Percentiles rank a stretch among this genome's conserved stretches.
phyloP scores from a whole-genome alignment of 2,329 filamentous ascomycete genomes.

The Tolypocladium album region DNA sequence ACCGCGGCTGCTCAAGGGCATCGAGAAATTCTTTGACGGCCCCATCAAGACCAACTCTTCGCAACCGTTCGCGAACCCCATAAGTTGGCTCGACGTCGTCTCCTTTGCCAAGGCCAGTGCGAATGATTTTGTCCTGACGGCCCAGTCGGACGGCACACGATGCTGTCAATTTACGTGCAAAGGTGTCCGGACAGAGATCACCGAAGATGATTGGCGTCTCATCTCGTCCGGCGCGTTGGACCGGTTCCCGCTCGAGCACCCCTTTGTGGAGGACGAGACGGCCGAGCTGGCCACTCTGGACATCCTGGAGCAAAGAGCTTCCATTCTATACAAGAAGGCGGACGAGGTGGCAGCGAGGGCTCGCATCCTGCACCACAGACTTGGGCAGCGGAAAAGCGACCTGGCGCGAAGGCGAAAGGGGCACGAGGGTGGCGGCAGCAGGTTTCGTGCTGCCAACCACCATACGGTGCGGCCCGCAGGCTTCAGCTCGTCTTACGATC shows the following conservation, averaged over 20 bases:
- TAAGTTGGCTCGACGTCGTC: slow-evolving; percentile 80
- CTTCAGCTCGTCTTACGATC: slow-evolving; percentile 27
- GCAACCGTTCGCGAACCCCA: slow-evolving; percentile 48
- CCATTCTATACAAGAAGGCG: slow-evolving; percentile 67
- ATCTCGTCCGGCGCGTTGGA: slow-evolving; percentile 77
- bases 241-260: slow-evolving; percentile 65
- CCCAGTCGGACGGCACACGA: slow-evolving; percentile 55
- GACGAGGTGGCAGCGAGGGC: slow-evolving; percentile 57
- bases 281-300: slow-evolving; percentile 77
- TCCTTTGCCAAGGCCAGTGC: slow-evolving; percentile 74
- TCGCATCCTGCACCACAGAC: slow-evolving; percentile 68
- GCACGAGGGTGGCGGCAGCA: slow-evolving; percentile 21
- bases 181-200: slow-evolving; percentile 72
- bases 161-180: slow-evolving; percentile 77
- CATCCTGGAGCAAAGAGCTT: slow-evolving; percentile 69
- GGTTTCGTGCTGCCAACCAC: slow-evolving; percentile 24
- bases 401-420: slow-evolving; percentile 15
- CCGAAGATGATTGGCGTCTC: slow-evolving; percentile 77
- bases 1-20: slow-evolving; percentile 73
- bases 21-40: slow-evolving; percentile 78
- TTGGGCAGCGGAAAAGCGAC: slow-evolving; percentile 29
- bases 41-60: slow-evolving; percentile 47
- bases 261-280: slow-evolving; percentile 75
- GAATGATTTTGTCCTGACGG: slow-evolving; percentile 63
- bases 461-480: slow-evolving; percentile 13